Evolutionary conservation across 257 asterid genomes (phyloP), one percentile per base, ranked within the genome.

Genomic region (Salvia rosmarinus): DNA sequence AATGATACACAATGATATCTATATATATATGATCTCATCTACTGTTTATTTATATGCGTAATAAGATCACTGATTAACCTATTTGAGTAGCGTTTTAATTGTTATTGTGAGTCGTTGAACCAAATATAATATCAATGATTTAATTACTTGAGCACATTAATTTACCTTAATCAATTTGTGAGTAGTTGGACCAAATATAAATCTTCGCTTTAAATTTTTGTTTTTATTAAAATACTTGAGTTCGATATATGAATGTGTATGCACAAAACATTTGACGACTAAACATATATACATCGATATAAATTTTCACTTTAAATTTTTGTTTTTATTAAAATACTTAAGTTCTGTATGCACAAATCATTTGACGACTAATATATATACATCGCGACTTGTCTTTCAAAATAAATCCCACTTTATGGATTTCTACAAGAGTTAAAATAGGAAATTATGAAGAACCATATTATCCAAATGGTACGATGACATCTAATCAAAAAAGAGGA

Each of bases 1-100:
- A 8, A 42, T 42, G 37, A 64, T 64, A 43, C 2, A 5, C n/a
- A 62, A 61, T 32, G 13, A 59, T 32, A 34, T 59, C 25, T 17
- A n/a, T 25, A 57, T 12, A 20, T 35, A 32, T n/a, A n/a, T n/a
- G n/a, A 34, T 59, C n/a, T 59, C 20, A 10, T 25, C 43, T 58
- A 59, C 65, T 32, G n/a, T 30, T 58, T 32, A 14, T 58, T n/a
- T 3, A 30, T 58, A n/a, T 10, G 16, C 9, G 32, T 20, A 8
- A 57, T 62, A 37, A 10, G 34, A 60, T 34, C 17, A 19, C 17
- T 63, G 68, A 63, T 39, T 37, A 63, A 12, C 50, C 30, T 19
- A 60, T 52, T 52, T 67, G 7, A 67, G 37, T 58, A 25, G 66
- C 67, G 47, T 39, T 50, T 68, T 56, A 37, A 37, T 55, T 57